These are phyloP conservation scores for Hyphodiscus sp. DNA, from an alignment of 2,329 filamentous ascomycete species.

Conservation along the genomic window DNA sequence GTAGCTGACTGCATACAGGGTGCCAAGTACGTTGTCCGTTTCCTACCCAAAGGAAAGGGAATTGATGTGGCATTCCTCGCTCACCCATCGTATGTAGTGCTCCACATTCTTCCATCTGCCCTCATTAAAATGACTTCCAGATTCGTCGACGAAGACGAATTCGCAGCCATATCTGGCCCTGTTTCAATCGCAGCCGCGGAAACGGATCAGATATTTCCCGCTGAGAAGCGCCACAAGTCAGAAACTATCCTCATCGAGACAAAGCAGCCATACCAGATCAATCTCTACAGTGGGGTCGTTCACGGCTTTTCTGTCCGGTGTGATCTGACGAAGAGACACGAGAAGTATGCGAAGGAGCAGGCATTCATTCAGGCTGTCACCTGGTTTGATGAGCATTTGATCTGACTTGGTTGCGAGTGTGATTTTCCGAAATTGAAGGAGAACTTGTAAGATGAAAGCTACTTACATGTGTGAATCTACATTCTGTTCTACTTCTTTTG, in stretches of 20 bases:
- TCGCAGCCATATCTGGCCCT: slow-evolving; percentile 58
- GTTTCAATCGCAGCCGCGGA: slow-evolving; percentile 53
- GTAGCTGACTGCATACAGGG: slow-evolving; percentile 34
- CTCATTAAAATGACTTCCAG: slow-evolving; percentile 9
- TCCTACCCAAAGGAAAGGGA: slow-evolving; percentile 48
- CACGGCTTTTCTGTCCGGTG: slow-evolving; percentile 70
- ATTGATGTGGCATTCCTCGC: slow-evolving; percentile 67
- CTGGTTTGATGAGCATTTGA: slow-evolving; percentile 66
- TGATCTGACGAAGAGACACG: slow-evolving; percentile 49
- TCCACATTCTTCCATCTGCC: not conserved
- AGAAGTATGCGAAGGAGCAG: slow-evolving; percentile 71
- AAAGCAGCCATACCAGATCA: slow-evolving; percentile 59
- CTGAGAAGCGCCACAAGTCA: slow-evolving; percentile 55
- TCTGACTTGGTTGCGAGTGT: slow-evolving; percentile 12
- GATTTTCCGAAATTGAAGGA: not conserved
- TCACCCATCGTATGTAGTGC: slow-evolving; percentile 53
- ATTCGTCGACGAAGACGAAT: slow-evolving; percentile 63
- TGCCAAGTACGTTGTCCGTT: slow-evolving; percentile 67
- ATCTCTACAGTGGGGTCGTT: slow-evolving; percentile 60
- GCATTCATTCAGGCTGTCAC: slow-evolving; percentile 70
- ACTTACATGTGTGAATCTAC: too few relatives aligned
- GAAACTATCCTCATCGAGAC: slow-evolving; percentile 55
- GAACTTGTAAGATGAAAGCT: not conserved
- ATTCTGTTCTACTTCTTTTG: too few relatives aligned
- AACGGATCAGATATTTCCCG: slow-evolving; percentile 59